phyloP scores from a whole-genome alignment of 805 yeast genomes.

The Ascoidea asiatica region DNA sequence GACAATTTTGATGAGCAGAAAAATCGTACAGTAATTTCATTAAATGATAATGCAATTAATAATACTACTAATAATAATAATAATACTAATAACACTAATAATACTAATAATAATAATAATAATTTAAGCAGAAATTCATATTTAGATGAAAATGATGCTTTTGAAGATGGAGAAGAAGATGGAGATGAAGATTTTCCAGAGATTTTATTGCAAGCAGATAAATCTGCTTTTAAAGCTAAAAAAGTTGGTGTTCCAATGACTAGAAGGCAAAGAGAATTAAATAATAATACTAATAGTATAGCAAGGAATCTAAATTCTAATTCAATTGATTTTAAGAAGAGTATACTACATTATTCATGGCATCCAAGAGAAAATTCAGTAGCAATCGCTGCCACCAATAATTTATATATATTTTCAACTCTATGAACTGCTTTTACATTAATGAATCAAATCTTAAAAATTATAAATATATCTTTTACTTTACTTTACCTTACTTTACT shows the following conservation, averaged over 20 bases:
- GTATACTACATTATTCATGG: slow-evolving; percentile 93
- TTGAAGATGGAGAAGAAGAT: slow-evolving; percentile 19
- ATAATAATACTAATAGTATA: slow-evolving; percentile 10
- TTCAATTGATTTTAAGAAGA: slow-evolving; percentile 85
- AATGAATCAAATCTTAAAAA: not conserved
- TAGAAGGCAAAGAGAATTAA: slow-evolving; percentile 25
- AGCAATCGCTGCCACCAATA: slow-evolving; percentile 97
- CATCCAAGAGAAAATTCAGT: slow-evolving; percentile 94
- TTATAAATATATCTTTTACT: not conserved
- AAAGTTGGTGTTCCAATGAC: slow-evolving; percentile 33
- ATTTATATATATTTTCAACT: slow-evolving; percentile 74
- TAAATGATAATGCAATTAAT: slow-evolving; percentile 24
- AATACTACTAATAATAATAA: not conserved
- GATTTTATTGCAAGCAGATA: slow-evolving; percentile 91
- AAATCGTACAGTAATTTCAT: slow-evolving; percentile 27
- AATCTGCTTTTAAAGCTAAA: slow-evolving; percentile 83
- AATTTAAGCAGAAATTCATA: slow-evolving; percentile 19
- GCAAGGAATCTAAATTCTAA: slow-evolving; percentile 20
- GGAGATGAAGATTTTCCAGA: slow-evolving; percentile 22
- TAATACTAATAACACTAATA: not conserved
- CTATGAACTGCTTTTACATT: slow-evolving; percentile 22
- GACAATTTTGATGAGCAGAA: slow-evolving; percentile 83
- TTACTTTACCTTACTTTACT: not conserved
- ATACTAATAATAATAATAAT: slow-evolving; percentile 6
- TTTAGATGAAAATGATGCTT: slow-evolving; percentile 27